Conservation (phyloP, 371 early-diverging fungal genomes). For the Mucor lusitanicus region DNA sequence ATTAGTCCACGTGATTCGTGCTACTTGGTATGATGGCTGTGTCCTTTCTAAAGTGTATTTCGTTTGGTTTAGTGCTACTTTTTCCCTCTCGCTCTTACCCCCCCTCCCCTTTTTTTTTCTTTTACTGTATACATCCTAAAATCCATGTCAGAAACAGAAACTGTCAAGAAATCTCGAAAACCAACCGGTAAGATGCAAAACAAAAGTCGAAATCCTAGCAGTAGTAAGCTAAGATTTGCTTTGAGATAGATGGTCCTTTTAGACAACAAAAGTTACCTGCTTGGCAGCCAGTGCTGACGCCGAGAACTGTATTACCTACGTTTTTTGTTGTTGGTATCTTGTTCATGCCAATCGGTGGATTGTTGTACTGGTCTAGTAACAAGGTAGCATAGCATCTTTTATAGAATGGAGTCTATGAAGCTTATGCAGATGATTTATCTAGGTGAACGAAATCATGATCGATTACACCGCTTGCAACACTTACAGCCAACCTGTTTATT, state of each 20-base stretch:
- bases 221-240: neutral
- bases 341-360: slow-evolving; percentile 91
- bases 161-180: neutral
- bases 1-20: neutral
- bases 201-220: neutral
- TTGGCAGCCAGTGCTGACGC: slow-evolving; percentile 97
- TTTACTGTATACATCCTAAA: neutral
- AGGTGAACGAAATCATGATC: slow-evolving; percentile 80
- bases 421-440: neutral
- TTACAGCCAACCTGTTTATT: slow-evolving; percentile 33
- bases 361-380: slow-evolving; percentile 69
- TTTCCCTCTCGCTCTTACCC: neutral
- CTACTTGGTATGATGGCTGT: neutral
- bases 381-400: slow-evolving; percentile 44
- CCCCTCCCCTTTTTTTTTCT: neutral
- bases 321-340: slow-evolving; percentile 89
- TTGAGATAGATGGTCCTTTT: slow-evolving; percentile 83
- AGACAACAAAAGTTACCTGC: slow-evolving; percentile 97
- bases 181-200: neutral
- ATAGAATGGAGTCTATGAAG: neutral
- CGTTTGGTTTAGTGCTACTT: neutral
- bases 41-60: neutral
- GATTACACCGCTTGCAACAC: slow-evolving; percentile 88
- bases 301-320: slow-evolving; percentile 90
- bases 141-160: neutral